These are phyloP conservation scores for Claviceps sp. DNA, from an alignment of 2,329 filamentous ascomycete species.

Conservation along the genomic window DNA sequence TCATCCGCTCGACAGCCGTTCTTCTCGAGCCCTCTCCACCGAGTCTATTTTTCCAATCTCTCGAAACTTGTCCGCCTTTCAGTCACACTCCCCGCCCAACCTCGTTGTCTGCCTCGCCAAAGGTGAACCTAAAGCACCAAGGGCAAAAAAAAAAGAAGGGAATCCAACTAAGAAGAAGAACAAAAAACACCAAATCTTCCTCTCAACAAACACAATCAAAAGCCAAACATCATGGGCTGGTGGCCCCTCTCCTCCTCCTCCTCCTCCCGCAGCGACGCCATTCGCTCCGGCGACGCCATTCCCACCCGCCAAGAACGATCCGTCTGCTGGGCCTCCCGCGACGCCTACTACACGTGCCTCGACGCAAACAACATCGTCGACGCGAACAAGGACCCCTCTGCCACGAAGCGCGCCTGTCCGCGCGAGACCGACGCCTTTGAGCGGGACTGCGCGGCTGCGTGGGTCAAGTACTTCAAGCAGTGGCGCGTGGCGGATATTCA, in stretches of 20 bases:
- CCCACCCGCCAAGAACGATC: conserved; percentile 74
- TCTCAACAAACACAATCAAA: not conserved
- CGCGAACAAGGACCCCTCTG: conserved; percentile 29
- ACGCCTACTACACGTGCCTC: conserved; percentile 78
- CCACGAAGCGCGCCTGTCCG: conserved; percentile 26
- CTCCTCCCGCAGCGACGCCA: conserved; percentile 37
- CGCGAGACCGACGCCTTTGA: conserved; percentile 49
- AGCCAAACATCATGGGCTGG: conserved; percentile 24
- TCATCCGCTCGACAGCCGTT: not conserved
- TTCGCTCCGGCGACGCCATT: conserved; percentile 42
- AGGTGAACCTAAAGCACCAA: too few relatives aligned
- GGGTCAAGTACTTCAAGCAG: conserved; percentile 99
- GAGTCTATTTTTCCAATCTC: not conserved
- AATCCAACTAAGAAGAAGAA: not conserved
- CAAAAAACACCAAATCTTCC: not conserved
- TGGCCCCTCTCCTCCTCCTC: conserved; percentile 32
- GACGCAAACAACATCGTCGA: conserved; percentile 74
- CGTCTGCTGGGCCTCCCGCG: conserved; percentile 80
- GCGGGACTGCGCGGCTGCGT: conserved; percentile 73
- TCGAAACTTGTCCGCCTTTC: not conserved
- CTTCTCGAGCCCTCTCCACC: too few relatives aligned
- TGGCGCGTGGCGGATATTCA: conserved; percentile 85
- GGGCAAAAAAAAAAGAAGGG: too few relatives aligned
- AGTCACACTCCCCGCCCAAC: not conserved
- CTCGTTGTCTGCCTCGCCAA: not conserved